Percentiles rank a stretch among this genome's conserved stretches.
These are phyloP conservation scores for Xylariomycetidae sp. DNA, from an alignment of 2,329 filamentous ascomycete species.

Conservation along the genomic window DNA sequence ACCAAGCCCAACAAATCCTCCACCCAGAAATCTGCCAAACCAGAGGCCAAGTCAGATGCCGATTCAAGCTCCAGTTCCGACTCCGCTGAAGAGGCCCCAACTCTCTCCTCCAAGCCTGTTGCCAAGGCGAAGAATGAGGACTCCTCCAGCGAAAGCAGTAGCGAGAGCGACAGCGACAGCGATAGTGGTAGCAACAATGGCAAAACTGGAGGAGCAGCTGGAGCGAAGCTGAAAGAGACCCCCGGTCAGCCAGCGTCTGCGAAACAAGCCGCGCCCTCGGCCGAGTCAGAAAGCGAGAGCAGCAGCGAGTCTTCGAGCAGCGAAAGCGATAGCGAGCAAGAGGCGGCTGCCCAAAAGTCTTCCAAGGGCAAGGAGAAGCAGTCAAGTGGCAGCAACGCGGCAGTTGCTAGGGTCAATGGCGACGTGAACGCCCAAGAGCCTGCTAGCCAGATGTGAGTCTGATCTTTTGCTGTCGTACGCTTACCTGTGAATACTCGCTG, in stretches of 20 bases:
- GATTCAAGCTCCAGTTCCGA: conserved; percentile 12
- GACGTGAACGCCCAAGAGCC: conserved; percentile 9
- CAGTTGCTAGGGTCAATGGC: conserved; percentile 15
- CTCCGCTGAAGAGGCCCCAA: conserved; percentile 7
- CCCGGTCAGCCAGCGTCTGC: too few relatives aligned
- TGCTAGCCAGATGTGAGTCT: conserved; percentile 18
- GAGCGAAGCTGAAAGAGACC: too few relatives aligned
- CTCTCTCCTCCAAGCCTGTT: neutral
- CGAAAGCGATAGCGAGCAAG: conserved; percentile 1
- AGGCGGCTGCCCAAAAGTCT: conserved; percentile 3
- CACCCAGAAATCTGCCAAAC: too few relatives aligned
- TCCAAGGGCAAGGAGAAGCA: conserved; percentile 4
- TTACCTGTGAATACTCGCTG: neutral
- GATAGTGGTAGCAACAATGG: conserved; percentile 11
- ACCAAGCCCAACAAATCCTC: conserved; percentile 7
- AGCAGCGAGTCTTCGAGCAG: neutral
- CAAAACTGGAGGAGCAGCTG: too few relatives aligned
- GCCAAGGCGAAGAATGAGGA: conserved; percentile 1
- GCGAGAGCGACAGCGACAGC: conserved; percentile 5
- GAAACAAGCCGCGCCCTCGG: too few relatives aligned
- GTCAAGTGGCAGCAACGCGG: conserved; percentile 6
- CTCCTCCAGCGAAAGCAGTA: neutral
- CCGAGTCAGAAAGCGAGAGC: too few relatives aligned
- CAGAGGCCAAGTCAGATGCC: conserved; percentile 13
- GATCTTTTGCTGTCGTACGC: conserved; percentile 1